Evolutionary conservation across 306 rosid species (phyloP), one percentile per base, ranked within the genome.

Genomic region (Chamaecrista fasciculata): DNA sequence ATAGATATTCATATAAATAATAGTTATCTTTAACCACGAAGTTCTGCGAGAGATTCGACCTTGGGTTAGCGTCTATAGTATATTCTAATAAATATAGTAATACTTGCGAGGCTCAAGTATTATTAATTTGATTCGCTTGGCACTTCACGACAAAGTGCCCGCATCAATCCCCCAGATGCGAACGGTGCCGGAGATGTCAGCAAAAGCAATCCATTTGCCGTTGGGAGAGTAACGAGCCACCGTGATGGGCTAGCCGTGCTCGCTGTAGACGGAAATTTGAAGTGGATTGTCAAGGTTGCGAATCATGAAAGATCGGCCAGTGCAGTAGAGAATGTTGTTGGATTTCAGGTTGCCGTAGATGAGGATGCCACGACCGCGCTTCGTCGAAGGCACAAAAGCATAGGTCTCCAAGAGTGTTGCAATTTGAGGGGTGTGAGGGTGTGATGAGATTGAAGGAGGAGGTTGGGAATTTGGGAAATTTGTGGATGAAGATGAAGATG

Each of bases 151-250:
- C n/a, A n/a, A n/a, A n/a, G n/a, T n/a, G n/a, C n/a, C n/a, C n/a
- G n/a, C n/a, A n/a, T n/a, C n/a, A 18, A 95, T 88, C 18, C 97
- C 99, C 99, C 97, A 94, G 31, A 94, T 81, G 66, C 96, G 85
- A 51, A 94, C 77, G 16, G 82, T 69, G 47, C 97, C 97, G 47
- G 95, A 91, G 19, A 95, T 89, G 47, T 95, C 99, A 2, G 97
- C 96, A 2, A 95, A 89, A 29, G 99, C 97, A 82, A 94, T 91
- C 99, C 99, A 94, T 78, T 94, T 95, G 48, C 89, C 95, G 66
- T 91, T 94, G 2, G 99, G 99, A 1, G 99, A 94, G 76, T 83
- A 91, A 2, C 97, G 78, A 0, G 99, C 97, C 31, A 94, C 96
- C 40, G 97, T 91, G 50, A 84, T 92, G 0, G 92, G 99, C 58